A percentile compares a stretch with the other conserved stretches of the same genome.
phyloP scores from a whole-genome alignment of 768 basidiomycete species.

The Termitomyces sp. region DNA sequence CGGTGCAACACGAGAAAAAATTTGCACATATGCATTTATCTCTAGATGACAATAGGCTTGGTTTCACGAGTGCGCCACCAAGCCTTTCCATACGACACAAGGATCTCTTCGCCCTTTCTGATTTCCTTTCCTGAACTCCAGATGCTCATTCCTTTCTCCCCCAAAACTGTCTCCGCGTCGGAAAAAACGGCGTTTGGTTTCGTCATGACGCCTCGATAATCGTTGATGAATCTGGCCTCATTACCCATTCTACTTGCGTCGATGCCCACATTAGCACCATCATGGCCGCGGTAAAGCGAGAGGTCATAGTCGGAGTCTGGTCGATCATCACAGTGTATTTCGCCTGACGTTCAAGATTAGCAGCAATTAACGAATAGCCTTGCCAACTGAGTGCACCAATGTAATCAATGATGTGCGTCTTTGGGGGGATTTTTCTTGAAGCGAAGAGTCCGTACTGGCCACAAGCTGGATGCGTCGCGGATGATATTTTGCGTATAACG shows the following conservation, averaged over 20 bases:
- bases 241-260: slow-evolving; percentile 80
- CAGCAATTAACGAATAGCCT: neutral
- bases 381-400: slow-evolving; percentile 31
- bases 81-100: slow-evolving; percentile 85
- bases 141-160: slow-evolving; percentile 75
- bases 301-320: slow-evolving; percentile 84
- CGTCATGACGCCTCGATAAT: slow-evolving; percentile 74
- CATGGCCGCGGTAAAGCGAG: slow-evolving; percentile 61
- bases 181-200: slow-evolving; percentile 72
- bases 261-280: slow-evolving; percentile 64
- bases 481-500: slow-evolving; percentile 54
- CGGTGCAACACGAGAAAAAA: neutral
- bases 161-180: slow-evolving; percentile 47
- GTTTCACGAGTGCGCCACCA: slow-evolving; percentile 65
- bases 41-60: neutral
- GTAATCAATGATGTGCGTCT: slow-evolving; percentile 74
- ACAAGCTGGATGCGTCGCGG: slow-evolving; percentile 63
- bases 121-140: slow-evolving; percentile 61
- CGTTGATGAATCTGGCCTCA: slow-evolving; percentile 87
- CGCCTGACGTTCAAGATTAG: slow-evolving; percentile 39
- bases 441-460: slow-evolving; percentile 86
- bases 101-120: slow-evolving; percentile 77
- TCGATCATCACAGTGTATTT: slow-evolving; percentile 78
- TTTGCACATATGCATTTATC: too few relatives aligned
- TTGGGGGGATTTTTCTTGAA: slow-evolving; percentile 60